Evolutionary conservation across 345 rosid species (phyloP).

Genomic region (Carallia pectinifolia): DNA sequence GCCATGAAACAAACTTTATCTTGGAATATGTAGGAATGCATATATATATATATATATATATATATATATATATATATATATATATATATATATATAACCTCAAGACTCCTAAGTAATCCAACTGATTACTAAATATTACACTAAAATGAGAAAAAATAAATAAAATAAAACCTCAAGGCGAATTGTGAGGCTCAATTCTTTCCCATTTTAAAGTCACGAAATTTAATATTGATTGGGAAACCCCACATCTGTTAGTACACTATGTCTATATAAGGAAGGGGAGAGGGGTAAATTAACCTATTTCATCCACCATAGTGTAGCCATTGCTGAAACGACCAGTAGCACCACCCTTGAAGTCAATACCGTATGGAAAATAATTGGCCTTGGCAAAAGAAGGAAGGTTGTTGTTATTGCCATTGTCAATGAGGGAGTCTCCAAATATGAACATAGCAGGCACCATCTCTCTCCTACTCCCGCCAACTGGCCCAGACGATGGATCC

Average conservation of each 20-base stretch:
- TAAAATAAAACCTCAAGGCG: no score
- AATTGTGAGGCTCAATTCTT: no score
- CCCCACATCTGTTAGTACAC: not conserved
- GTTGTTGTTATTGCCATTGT: conserved; percentile 89
- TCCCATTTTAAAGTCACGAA: not conserved
- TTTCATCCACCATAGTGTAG: conserved; percentile 87
- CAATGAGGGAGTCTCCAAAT: conserved; percentile 92
- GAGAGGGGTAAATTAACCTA: conserved; percentile 39
- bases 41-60: no score
- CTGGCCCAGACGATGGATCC: conserved; percentile 11
- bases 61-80: no score
- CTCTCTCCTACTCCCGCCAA: conserved; percentile 34
- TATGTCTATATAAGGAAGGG: not conserved
- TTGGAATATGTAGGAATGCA: no score
- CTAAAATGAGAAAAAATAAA: no score
- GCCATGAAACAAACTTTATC: no score
- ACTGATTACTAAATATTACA: no score
- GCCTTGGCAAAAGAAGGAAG: conserved; percentile 89
- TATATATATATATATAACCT: no score
- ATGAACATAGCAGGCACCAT: conserved; percentile 87
- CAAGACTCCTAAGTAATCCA: no score
- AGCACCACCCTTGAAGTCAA: conserved; percentile 90
- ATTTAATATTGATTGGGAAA: not conserved
- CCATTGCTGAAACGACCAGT: conserved; percentile 99
- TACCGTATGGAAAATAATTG: conserved; percentile 90